phyloP scores from a whole-genome alignment of 169 alveolate species.

The Plasmodium gonderi region DNA sequence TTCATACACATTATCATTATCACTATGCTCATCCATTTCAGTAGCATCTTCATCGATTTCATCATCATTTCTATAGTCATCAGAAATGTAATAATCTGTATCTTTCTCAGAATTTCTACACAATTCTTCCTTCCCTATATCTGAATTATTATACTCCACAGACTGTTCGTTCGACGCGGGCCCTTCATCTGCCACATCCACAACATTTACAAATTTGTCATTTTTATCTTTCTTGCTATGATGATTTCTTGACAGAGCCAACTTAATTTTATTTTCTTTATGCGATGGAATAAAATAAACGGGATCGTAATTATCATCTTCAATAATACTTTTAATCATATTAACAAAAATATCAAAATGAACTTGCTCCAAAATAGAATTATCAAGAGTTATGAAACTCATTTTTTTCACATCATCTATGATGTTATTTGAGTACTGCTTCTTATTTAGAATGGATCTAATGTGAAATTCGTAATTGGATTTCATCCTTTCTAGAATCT shows the following conservation, averaged over 20 bases:
- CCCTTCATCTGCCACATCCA: not conserved
- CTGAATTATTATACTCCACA: not conserved
- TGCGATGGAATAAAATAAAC: not conserved
- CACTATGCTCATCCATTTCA: not conserved
- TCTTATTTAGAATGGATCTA: conserved; percentile 1
- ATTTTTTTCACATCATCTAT: conserved; percentile 35
- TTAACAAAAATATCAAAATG: conserved; percentile 14
- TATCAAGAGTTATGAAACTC: conserved; percentile 3
- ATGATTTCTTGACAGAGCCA: not conserved
- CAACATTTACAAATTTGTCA: not conserved
- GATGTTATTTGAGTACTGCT: conserved; percentile 9
- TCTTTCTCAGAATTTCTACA: not conserved
- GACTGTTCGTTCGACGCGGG: not conserved
- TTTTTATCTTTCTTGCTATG: not conserved
- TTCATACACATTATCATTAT: not conserved
- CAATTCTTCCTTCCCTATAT: not conserved
- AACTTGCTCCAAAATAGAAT: conserved; percentile 8
- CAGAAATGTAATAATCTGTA: not conserved
- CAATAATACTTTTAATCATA: conserved; percentile 7
- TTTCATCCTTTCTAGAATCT: conserved; percentile 32
- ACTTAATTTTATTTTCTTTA: not conserved
- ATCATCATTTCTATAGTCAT: not conserved
- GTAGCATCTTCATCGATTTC: not conserved
- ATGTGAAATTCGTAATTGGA: conserved; percentile 11
- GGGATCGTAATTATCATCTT: conserved; percentile 4